Conservation (phyloP, 1,284 basidiomycete genomes). For the Melampsora americana region DNA sequence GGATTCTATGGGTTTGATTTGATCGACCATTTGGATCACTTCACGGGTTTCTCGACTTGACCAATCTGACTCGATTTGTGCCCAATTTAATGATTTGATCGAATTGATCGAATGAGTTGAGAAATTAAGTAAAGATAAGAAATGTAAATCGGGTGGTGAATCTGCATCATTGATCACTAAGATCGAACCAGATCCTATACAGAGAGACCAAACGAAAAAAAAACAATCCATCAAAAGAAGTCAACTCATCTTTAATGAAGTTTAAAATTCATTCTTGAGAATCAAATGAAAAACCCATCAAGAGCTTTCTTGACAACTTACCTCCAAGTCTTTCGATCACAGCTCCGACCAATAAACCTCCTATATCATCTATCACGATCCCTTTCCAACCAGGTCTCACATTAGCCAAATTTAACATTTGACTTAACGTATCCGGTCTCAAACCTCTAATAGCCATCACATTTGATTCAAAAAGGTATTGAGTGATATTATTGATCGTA, state of each 20-base stretch:
- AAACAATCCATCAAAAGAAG: too few relatives aligned
- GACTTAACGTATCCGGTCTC: slow-evolving; percentile 80
- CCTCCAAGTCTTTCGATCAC: slow-evolving; percentile 77
- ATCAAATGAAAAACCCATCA: background rate
- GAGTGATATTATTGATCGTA: slow-evolving; percentile 78
- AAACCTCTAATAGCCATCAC: slow-evolving; percentile 66
- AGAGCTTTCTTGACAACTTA: slow-evolving; percentile 52
- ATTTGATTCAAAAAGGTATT: slow-evolving; percentile 75
- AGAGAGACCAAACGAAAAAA: too few relatives aligned
- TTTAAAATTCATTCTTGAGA: too few relatives aligned
- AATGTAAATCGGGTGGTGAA: slow-evolving; percentile 85
- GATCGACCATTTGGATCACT: background rate
- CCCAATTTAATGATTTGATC: slow-evolving; percentile 80
- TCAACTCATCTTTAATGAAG: too few relatives aligned
- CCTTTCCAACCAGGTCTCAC: slow-evolving; percentile 81
- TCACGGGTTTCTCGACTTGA: slow-evolving; percentile 60
- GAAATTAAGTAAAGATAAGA: slow-evolving; percentile 82
- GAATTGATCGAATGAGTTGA: slow-evolving; percentile 61
- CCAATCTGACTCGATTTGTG: slow-evolving; percentile 75
- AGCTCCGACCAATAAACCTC: slow-evolving; percentile 80
- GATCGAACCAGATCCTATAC: slow-evolving; percentile 66
- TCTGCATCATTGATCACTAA: slow-evolving; percentile 85
- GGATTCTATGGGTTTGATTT: too few relatives aligned
- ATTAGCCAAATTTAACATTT: slow-evolving; percentile 78
- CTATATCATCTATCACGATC: slow-evolving; percentile 85